A percentile compares a stretch with the other conserved stretches of the same genome.
These are phyloP conservation scores for Kuraishia cidri DNA, from an alignment of 805 yeast species.

Conservation along the genomic window DNA sequence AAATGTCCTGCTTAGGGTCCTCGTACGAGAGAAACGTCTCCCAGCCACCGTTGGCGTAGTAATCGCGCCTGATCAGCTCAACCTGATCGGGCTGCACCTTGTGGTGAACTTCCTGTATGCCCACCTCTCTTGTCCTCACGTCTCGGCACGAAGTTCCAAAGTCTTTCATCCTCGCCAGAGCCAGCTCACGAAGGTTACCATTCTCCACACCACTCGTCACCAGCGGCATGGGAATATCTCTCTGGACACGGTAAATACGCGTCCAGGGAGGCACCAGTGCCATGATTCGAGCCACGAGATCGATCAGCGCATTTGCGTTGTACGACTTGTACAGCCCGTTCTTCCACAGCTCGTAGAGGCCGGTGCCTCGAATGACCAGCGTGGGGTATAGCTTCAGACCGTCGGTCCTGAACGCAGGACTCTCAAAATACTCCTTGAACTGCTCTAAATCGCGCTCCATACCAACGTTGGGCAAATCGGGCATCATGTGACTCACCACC, in stretches of 20 bases:
- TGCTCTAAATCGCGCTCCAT: conserved; percentile 97
- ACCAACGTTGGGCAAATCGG: conserved; percentile 96
- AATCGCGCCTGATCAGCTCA: conserved; percentile 89
- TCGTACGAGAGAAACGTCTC: conserved; percentile 94
- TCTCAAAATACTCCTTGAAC: conserved; percentile 92
- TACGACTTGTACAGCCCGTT: conserved; percentile 91
- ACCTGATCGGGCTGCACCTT: conserved; percentile 96
- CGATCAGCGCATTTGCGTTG: conserved; percentile 89
- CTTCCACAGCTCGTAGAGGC: conserved; percentile 95
- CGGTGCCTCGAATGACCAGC: conserved; percentile 94
- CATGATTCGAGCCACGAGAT: conserved; percentile 89
- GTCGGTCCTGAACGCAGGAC: conserved; percentile 94
- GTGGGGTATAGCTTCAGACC: conserved; percentile 96
- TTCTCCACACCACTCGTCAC: conserved; percentile 97
- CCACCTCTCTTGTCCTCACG: conserved; percentile 96
- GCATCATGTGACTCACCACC: conserved; percentile 99
- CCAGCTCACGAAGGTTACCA: conserved; percentile 92
- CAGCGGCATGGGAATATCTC: conserved; percentile 98
- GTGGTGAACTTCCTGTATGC: conserved; percentile 97
- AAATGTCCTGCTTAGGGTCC: conserved; percentile 93
- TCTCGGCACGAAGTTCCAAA: conserved; percentile 95
- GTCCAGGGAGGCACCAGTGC: conserved; percentile 99
- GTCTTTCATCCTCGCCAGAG: conserved; percentile 96
- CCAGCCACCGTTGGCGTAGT: conserved; percentile 98
- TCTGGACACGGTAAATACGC: conserved; percentile 93